Conservation (phyloP, 2,329 filamentous ascomycete species). For the Colletotrichum sp. region DNA sequence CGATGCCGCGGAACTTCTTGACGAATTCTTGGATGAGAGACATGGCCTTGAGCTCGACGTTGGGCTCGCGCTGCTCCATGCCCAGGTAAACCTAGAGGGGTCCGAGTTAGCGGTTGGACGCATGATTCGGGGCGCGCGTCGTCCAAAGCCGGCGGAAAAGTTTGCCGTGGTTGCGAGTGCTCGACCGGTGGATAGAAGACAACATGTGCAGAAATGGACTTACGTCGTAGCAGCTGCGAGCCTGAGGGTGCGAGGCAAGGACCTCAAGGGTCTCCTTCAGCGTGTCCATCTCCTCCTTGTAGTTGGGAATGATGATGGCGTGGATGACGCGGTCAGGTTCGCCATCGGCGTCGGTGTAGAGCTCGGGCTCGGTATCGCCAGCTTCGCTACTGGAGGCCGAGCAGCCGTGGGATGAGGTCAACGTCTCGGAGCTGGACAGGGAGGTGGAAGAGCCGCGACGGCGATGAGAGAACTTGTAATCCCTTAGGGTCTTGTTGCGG, state of each 20-base stretch:
- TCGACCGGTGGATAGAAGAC: background rate
- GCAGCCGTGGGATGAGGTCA: constrained; percentile 52
- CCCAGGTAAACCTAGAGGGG: constrained; percentile 67
- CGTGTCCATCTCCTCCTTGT: constrained; percentile 74
- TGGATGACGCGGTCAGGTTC: constrained; percentile 59
- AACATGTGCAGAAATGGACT: constrained; percentile 37
- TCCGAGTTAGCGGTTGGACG: constrained; percentile 17
- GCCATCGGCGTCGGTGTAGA: constrained; percentile 49
- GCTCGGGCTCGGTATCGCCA: constrained; percentile 54
- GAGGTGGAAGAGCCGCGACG: constrained; percentile 61
- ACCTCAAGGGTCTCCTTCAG: constrained; percentile 73
- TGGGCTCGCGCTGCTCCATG: constrained; percentile 73
- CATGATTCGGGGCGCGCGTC: background rate
- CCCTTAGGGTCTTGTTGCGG: constrained; percentile 49
- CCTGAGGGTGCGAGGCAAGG: constrained; percentile 69
- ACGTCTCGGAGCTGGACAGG: constrained; percentile 60
- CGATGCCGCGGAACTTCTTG: constrained; percentile 69
- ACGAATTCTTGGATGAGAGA: constrained; percentile 66
- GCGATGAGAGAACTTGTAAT: constrained; percentile 50
- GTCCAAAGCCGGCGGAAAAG: constrained; percentile 1
- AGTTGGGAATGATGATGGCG: constrained; percentile 75
- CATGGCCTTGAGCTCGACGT: constrained; percentile 65
- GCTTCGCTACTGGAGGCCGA: constrained; percentile 56
- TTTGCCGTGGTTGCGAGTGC: background rate
- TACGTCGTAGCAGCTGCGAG: constrained; percentile 71